Conservation (phyloP, 257 asterid genomes). For the Perilla frutescens region DNA sequence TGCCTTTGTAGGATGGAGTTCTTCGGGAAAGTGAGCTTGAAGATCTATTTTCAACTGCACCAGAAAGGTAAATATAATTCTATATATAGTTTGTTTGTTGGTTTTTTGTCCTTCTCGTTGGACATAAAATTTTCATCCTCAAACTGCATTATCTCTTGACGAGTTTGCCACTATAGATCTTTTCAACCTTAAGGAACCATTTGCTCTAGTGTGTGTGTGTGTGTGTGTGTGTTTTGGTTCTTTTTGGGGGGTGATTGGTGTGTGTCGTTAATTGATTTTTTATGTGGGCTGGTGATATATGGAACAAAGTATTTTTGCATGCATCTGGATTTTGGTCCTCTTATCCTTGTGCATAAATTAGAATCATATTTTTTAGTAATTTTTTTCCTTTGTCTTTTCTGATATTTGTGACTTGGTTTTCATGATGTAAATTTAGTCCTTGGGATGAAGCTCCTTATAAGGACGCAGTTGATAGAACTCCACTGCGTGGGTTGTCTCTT, state of each 20-base stretch:
- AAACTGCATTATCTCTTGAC: constrained; percentile 9
- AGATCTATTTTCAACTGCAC: constrained; percentile 94
- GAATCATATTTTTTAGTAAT: constrained; percentile 21
- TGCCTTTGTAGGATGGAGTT: constrained; percentile 78
- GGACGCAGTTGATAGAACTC: constrained; percentile 90
- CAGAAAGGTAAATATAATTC: constrained; percentile 68
- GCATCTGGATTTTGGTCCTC: constrained; percentile 21
- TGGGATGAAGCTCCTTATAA: constrained; percentile 90
- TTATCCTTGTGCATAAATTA: constrained; percentile 10
- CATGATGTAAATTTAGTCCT: constrained; percentile 66
- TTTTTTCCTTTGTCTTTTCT: constrained; percentile 28
- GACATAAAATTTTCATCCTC: constrained; percentile 13
- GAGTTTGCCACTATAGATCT: constrained; percentile 12
- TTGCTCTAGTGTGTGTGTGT: not conserved
- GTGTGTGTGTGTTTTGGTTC: constrained; percentile 4
- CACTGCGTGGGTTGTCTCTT: constrained; percentile 74
- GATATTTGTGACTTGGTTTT: constrained; percentile 37
- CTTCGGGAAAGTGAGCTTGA: constrained; percentile 82
- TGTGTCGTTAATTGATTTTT: constrained; percentile 16
- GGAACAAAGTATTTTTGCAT: constrained; percentile 17
- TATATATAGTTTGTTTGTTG: constrained; percentile 20
- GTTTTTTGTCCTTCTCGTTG: not conserved
- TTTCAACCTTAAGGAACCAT: not conserved
- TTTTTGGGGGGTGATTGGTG: constrained; percentile 11
- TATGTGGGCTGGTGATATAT: constrained; percentile 7